A percentile compares a stretch with the other conserved stretches of the same genome.
Conservation (phyloP, 345 rosid species). For the Brassica rapa region DNA sequence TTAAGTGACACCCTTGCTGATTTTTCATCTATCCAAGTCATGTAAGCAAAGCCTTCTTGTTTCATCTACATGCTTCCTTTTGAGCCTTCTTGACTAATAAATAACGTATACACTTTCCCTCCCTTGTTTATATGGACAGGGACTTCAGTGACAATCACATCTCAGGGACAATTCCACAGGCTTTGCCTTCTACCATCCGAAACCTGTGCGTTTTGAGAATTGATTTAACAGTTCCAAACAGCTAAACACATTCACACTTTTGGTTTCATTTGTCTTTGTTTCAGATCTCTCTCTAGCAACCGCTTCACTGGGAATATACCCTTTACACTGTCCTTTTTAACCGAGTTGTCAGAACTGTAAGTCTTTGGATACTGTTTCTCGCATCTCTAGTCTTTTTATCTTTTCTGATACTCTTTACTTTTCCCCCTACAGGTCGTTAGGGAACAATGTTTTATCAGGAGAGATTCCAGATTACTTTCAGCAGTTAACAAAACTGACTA, state of each 20-base stretch:
- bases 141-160: slow-evolving; percentile 85
- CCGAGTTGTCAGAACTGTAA: slow-evolving; percentile 59
- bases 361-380: slow-evolving; percentile 33
- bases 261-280: slow-evolving; percentile 21
- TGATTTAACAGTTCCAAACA: background rate
- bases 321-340: slow-evolving; percentile 43
- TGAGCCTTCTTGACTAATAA: background rate
- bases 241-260: background rate
- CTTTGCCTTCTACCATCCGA: slow-evolving; percentile 64
- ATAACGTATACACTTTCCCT: background rate
- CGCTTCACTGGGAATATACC: slow-evolving; percentile 69
- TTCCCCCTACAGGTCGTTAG: slow-evolving; percentile 54
- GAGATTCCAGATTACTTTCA: slow-evolving; percentile 78
- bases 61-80: slow-evolving; percentile 1
- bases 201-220: slow-evolving; percentile 57
- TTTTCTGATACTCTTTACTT: background rate
- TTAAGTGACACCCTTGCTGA: slow-evolving; percentile 54
- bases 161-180: slow-evolving; percentile 74
- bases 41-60: slow-evolving; percentile 53
- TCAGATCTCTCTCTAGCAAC: slow-evolving; percentile 63
- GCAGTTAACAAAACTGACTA: slow-evolving; percentile 51
- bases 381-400: background rate
- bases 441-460: slow-evolving; percentile 63
- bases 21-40: slow-evolving; percentile 57
- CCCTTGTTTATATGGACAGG: slow-evolving; percentile 51